phyloP scores from a whole-genome alignment of 225 moss, liverwort and hornwort species.

The Pseudoscleropodium purum region DNA sequence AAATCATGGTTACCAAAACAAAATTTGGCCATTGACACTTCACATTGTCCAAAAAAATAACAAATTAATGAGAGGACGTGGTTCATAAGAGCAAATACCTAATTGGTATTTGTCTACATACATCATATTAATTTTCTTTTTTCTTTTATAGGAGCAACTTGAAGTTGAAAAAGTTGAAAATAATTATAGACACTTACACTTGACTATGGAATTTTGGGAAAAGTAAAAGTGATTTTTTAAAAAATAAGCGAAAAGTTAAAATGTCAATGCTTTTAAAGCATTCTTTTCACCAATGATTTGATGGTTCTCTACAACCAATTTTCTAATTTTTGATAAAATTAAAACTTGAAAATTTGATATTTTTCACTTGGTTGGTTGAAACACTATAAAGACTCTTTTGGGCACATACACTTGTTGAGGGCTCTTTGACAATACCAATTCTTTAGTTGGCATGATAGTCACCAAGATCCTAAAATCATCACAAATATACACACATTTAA shows the following conservation, averaged over 20 bases:
- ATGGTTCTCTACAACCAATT: neutral
- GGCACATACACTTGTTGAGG: rapidly evolving
- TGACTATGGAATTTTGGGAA: neutral
- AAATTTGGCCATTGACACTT: no score
- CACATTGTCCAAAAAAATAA: no score
- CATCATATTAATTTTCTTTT: rapidly evolving
- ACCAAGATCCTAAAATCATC: no score
- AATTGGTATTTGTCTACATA: neutral
- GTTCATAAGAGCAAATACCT: neutral
- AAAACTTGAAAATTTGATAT: no score
- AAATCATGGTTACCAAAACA: no score
- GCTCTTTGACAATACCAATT: rapidly evolving
- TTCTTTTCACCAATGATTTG: neutral
- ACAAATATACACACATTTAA: neutral
- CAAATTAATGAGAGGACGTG: neutral
- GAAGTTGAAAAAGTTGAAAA: neutral
- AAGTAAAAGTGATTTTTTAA: neutral
- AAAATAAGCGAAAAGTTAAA: neutral
- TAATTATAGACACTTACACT: neutral
- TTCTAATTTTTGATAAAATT: no score
- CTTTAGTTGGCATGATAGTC: rapidly evolving
- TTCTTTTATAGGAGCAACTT: neutral
- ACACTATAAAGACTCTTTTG: rapidly evolving
- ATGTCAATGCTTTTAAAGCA: neutral
- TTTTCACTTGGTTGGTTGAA: rapidly evolving